phyloP scores from a whole-genome alignment of 495 filamentous ascomycete species.

The Chaetomium fimeti region DNA sequence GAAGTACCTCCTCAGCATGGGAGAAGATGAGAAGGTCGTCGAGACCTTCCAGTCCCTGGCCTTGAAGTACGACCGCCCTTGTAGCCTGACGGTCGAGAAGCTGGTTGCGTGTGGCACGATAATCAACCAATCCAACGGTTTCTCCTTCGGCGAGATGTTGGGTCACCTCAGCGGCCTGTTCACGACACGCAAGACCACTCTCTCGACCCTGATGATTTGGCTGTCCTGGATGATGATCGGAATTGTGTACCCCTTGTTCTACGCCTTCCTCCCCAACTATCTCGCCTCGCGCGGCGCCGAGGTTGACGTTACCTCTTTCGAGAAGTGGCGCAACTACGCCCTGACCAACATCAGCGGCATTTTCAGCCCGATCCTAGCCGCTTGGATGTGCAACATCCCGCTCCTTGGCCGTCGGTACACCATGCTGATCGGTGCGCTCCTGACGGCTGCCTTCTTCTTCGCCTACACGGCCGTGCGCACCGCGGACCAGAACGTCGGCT shows the following conservation, averaged over 20 bases:
- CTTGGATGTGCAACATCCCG: slow-evolving; percentile 58
- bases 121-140: slow-evolving; percentile 43
- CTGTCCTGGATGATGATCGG: slow-evolving; percentile 69
- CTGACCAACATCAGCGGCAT: slow-evolving; percentile 64
- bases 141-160: slow-evolving; percentile 50
- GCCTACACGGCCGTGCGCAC: slow-evolving; percentile 64
- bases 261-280: slow-evolving; percentile 60
- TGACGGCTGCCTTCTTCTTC: slow-evolving; percentile 68
- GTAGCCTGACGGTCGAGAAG: slow-evolving; percentile 60
- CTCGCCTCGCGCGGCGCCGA: slow-evolving; percentile 41
- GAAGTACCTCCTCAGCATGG: slow-evolving; percentile 66
- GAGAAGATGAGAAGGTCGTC: slow-evolving; percentile 62
- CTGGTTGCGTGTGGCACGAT: slow-evolving; percentile 53
- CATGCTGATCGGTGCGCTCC: slow-evolving; percentile 61
- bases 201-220: slow-evolving; percentile 66
- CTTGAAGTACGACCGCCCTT: slow-evolving; percentile 59
- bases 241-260: slow-evolving; percentile 67
- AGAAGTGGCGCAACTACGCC: slow-evolving; percentile 70
- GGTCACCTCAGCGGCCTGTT: slow-evolving; percentile 65
- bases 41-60: slow-evolving; percentile 61
- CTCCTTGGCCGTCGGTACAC: slow-evolving; percentile 62
- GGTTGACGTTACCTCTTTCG: slow-evolving; percentile 47
- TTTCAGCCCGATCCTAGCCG: slow-evolving; percentile 63
- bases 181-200: slow-evolving; percentile 56
- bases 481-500: slow-evolving; percentile 59